Evolutionary conservation across 257 asterid species (phyloP).

Genomic region (Solanum peruvianum): DNA sequence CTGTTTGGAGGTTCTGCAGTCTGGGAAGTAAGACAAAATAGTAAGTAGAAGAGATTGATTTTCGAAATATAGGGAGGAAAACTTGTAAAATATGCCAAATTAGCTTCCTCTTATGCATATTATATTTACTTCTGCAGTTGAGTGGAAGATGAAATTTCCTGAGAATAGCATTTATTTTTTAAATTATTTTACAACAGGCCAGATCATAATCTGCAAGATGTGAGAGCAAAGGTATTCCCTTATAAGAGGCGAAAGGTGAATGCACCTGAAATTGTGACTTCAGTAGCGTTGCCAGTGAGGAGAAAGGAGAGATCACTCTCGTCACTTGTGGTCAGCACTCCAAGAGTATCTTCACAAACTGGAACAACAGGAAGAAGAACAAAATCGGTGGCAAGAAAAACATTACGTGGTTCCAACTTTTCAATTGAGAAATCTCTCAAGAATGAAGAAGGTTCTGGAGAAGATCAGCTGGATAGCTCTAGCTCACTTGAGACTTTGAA

Average conservation of each 20-base stretch:
- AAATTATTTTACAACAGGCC: constrained; percentile 36
- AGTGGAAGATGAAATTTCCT: background rate
- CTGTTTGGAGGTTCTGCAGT: background rate
- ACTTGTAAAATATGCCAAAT: background rate
- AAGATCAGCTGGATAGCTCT: constrained; percentile 63
- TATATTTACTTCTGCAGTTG: background rate
- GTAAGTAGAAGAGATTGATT: background rate
- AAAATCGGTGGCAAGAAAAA: constrained; percentile 72
- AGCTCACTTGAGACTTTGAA: constrained; percentile 64
- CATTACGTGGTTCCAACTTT: constrained; percentile 65
- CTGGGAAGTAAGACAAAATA: background rate
- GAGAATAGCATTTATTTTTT: background rate
- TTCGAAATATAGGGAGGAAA: background rate
- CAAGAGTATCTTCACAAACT: constrained; percentile 78
- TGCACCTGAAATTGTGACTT: constrained; percentile 59
- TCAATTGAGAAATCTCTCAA: constrained; percentile 65
- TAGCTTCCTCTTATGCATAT: background rate
- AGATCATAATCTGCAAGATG: constrained; percentile 88
- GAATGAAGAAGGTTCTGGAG: constrained; percentile 57
- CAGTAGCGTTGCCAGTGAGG: constrained; percentile 67
- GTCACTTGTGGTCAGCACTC: constrained; percentile 87
- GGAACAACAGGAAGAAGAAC: constrained; percentile 94
- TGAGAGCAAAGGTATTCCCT: constrained; percentile 86
- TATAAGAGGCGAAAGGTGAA: constrained; percentile 66
- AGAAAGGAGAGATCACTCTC: constrained; percentile 98